Evolutionary conservation across 2,329 filamentous ascomycete genomes (phyloP), one percentile per base, ranked within the genome.

Genomic region (Ceratocystiopsis brevicomis): DNA sequence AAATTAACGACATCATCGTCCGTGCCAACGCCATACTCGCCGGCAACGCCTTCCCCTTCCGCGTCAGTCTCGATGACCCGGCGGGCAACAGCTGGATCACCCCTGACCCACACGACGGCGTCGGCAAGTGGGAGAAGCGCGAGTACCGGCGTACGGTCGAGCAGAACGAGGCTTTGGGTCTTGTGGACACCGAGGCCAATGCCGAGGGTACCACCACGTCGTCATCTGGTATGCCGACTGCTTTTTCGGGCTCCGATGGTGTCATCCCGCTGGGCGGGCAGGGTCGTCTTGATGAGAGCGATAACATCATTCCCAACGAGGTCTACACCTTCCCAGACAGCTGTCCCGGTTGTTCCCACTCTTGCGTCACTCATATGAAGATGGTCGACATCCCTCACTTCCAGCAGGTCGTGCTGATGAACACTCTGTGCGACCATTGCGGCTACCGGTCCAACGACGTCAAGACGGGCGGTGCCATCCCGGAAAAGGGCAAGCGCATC

Each of bases 301-400:
- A 83, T 30, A 81, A 93, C n/a, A 90, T 96, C 53, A 70, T 90
- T 40, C 84, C 92, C 50, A 81, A 93, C 58, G 81, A 94, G 59
- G 81, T 95, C 25, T 96, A 96, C 66, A 78, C 77, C 46, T 90
- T 98, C 63, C 88, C 88, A 3, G 80, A 87, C 8, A 82, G 77
- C 45, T 98, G 90, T 60, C 90, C 90, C 0, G 88, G 84, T 48
- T 98, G 90, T 67, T 78, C 78, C 55, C 82, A 82, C 60, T 65
- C 76, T 5, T 95, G 87, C 62, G 76, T 77, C 4, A 93, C 92
- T 11, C 87, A 94, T 61, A 95, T 95, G 85, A 94, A 95, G 67
- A 93, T 94, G 79, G 85, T 96, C 45, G 85, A 93, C 54, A 95
- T 98, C 49, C 90, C 90, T 1, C 81, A 94, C 63, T 98, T 98